A percentile compares a stretch with the other conserved stretches of the same genome.
These are phyloP conservation scores for Quercus bicolor DNA, from an alignment of 306 rosid species.

Conservation along the genomic window DNA sequence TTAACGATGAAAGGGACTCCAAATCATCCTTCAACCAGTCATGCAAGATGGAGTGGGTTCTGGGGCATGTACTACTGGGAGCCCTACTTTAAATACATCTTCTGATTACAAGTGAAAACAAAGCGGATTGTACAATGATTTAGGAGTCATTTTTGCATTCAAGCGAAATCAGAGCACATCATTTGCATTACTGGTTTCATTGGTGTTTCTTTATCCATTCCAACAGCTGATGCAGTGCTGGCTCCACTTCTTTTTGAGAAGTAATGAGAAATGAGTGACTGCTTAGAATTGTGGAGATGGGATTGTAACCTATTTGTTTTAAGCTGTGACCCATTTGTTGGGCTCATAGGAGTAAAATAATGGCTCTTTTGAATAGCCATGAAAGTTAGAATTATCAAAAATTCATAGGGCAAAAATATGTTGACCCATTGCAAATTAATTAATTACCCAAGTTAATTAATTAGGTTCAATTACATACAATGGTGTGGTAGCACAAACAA, in stretches of 20 bases:
- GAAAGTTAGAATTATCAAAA: not conserved
- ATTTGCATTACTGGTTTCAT: not conserved
- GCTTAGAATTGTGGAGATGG: not conserved
- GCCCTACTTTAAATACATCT: constrained; percentile 41
- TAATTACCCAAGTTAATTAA: too few relatives aligned
- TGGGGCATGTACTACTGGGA: constrained; percentile 58
- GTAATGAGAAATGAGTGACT: not conserved
- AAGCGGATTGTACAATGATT: constrained; percentile 50
- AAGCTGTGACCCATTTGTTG: not conserved
- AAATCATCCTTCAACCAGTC: constrained; percentile 71
- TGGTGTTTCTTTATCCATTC: not conserved
- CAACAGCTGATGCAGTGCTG: not conserved
- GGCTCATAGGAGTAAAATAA: not conserved
- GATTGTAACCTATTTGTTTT: not conserved
- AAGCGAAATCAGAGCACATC: constrained; percentile 32
- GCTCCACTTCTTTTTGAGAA: not conserved
- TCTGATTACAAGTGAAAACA: constrained; percentile 57
- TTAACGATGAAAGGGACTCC: constrained; percentile 42
- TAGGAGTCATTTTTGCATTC: constrained; percentile 92
- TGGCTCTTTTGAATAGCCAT: not conserved
- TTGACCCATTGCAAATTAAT: too few relatives aligned
- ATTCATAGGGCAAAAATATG: too few relatives aligned
- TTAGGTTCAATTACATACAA: too few relatives aligned
- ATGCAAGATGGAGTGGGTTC: constrained; percentile 48
- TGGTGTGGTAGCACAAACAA: too few relatives aligned